A percentile compares a stretch with the other conserved stretches of the same genome.
Evolutionary conservation across 1,139 yeast species (phyloP).

Genomic region (Blastobotrys capitulatus): DNA sequence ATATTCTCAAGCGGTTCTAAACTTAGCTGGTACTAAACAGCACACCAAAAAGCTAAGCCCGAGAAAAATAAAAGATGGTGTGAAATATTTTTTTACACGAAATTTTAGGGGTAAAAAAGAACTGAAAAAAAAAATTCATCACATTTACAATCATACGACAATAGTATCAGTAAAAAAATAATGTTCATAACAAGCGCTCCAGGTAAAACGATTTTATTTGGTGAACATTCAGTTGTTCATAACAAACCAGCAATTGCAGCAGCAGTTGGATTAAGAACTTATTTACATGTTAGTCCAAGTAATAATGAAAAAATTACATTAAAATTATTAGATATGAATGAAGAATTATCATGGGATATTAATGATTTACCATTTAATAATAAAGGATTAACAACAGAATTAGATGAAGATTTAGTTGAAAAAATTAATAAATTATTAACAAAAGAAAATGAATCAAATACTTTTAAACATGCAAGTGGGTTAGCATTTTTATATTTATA

Average conservation of each 20-base stretch:
- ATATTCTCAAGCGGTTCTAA: no score
- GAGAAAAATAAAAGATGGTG: no score
- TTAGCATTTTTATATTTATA: conserved; percentile 78
- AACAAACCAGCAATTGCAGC: conserved; percentile 92
- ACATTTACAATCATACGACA: no score
- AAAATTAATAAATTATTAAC: conserved; percentile 33
- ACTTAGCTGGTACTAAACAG: no score
- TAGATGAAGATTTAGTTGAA: conserved; percentile 56
- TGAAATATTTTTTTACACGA: no score
- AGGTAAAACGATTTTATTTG: conserved; percentile 92
- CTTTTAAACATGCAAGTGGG: conserved; percentile 75
- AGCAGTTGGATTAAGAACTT: conserved; percentile 76
- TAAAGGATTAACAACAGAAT: conserved; percentile 46
- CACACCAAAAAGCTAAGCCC: no score
- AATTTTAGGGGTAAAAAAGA: no score
- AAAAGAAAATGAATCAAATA: conserved; percentile 41
- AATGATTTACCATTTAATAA: conserved; percentile 56
- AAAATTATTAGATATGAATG: conserved; percentile 77
- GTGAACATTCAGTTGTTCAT: conserved; percentile 96
- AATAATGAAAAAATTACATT: conserved; percentile 43
- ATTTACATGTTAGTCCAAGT: conserved; percentile 48
- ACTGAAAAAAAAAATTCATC: no score
- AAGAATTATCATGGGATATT: conserved; percentile 60
- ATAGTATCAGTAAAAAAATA: background rate
- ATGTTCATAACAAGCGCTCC: conserved; percentile 50